These are phyloP conservation scores for Cyclotella baltica DNA, from an alignment of 108 stramenopile genomes.

Conservation along the genomic window DNA sequence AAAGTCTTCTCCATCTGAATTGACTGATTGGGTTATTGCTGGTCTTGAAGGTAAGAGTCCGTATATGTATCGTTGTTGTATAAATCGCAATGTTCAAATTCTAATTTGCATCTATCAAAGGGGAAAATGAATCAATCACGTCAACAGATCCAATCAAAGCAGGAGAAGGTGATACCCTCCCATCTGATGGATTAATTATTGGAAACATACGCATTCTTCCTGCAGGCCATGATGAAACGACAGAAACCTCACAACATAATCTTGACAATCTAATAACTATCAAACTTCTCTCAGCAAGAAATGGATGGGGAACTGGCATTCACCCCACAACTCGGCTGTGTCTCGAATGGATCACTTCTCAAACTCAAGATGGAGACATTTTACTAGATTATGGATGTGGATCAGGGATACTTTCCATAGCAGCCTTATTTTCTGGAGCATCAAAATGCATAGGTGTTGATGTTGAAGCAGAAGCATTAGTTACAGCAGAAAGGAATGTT, in stretches of 20 bases:
- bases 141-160: slow-evolving; percentile 46
- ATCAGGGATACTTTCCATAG: slow-evolving; percentile 75
- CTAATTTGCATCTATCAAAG: too few species aligned
- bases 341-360: slow-evolving; percentile 58
- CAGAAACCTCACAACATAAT: neutral
- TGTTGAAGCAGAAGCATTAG: slow-evolving; percentile 65
- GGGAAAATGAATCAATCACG: too few species aligned
- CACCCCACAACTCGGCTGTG: slow-evolving; percentile 83
- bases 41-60: too few species aligned
- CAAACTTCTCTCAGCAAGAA: slow-evolving; percentile 19
- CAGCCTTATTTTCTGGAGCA: slow-evolving; percentile 54
- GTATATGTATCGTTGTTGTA: too few species aligned
- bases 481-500: slow-evolving; percentile 55
- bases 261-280: slow-evolving; percentile 43
- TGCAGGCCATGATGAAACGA: slow-evolving; percentile 12
- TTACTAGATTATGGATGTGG: slow-evolving; percentile 82
- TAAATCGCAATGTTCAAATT: too few species aligned
- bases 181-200: slow-evolving; percentile 46
- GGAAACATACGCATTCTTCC: slow-evolving; percentile 48
- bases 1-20: too few species aligned
- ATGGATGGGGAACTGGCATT: slow-evolving; percentile 72
- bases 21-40: too few species aligned
- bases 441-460: slow-evolving; percentile 52
- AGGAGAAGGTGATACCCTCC: slow-evolving; percentile 60
- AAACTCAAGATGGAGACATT: slow-evolving; percentile 22